Conservation (phyloP, 2,329 filamentous ascomycete species). For the Chalaropsis thielavioides region DNA sequence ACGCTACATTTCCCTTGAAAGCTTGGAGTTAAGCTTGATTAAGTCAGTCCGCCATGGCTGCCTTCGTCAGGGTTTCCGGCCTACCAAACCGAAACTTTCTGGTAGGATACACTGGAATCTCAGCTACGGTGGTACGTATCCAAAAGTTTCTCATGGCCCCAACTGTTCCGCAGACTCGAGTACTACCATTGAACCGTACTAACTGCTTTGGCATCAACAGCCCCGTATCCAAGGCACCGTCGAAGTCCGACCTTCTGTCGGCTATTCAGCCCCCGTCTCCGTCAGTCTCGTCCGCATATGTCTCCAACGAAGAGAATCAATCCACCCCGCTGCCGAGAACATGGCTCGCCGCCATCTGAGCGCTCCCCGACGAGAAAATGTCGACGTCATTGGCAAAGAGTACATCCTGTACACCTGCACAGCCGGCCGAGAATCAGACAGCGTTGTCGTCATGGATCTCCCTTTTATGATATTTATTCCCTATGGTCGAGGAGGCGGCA, state of each 20-base stretch:
- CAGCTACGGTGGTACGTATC: constrained; percentile 74
- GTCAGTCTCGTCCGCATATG: constrained; percentile 90
- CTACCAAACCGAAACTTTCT: constrained; percentile 94
- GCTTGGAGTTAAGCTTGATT: not conserved
- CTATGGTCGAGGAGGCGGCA: constrained; percentile 67
- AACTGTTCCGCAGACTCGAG: constrained; percentile 8
- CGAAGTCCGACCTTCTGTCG: constrained; percentile 77
- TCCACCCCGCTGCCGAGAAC: constrained; percentile 90
- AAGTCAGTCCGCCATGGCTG: constrained; percentile 37
- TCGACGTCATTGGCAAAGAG: constrained; percentile 90
- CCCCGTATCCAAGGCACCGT: constrained; percentile 96
- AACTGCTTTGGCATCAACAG: constrained; percentile 30
- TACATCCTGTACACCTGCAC: constrained; percentile 80
- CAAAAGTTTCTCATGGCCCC: not conserved
- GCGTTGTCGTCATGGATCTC: constrained; percentile 86
- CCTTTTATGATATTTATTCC: constrained; percentile 97
- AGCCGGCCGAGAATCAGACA: constrained; percentile 71
- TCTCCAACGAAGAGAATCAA: constrained; percentile 84
- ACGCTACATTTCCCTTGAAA: not conserved
- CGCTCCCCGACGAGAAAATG: constrained; percentile 77
- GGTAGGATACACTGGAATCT: constrained; percentile 94
- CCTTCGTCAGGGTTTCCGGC: constrained; percentile 89
- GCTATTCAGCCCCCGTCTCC: constrained; percentile 75
- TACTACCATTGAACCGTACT: constrained; percentile 1
- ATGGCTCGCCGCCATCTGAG: constrained; percentile 83